A percentile compares a stretch with the other conserved stretches of the same genome.
These are phyloP conservation scores for Mucor saturninus DNA, from an alignment of 371 early-diverging fungal genomes.

Conservation along the genomic window DNA sequence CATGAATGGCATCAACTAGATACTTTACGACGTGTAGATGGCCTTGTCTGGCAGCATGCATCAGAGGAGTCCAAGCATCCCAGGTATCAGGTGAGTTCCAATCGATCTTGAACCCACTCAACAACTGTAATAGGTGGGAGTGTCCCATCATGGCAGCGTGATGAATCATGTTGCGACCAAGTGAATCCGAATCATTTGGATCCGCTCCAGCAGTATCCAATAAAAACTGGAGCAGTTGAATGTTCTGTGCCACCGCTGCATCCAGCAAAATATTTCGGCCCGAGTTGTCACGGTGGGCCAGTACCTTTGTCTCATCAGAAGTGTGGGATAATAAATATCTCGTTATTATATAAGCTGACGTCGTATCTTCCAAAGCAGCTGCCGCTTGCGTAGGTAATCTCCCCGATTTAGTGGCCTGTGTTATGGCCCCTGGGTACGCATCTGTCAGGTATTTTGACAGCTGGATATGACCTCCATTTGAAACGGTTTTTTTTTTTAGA, in stretches of 20 bases:
- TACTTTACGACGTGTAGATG: conserved; percentile 36
- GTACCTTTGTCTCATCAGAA: conserved; percentile 11
- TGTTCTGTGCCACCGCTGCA: conserved; percentile 47
- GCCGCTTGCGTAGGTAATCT: conserved; percentile 53
- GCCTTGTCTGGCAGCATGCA: conserved; percentile 55
- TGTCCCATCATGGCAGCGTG: conserved; percentile 58
- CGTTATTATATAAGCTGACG: conserved; percentile 27
- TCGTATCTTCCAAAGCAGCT: conserved; percentile 23
- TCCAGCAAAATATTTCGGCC: conserved; percentile 50
- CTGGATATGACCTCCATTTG: conserved; percentile 40
- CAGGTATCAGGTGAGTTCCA: conserved; percentile 50
- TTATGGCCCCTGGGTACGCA: conserved; percentile 39
- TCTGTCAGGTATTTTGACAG: conserved; percentile 41
- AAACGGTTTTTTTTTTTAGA: too few species aligned
- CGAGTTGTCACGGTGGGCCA: conserved; percentile 48
- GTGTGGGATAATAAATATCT: conserved; percentile 33
- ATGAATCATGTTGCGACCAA: conserved; percentile 53
- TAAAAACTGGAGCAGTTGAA: conserved; percentile 34
- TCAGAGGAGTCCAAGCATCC: conserved; percentile 58
- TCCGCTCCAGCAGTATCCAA: conserved; percentile 39
- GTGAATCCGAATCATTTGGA: conserved; percentile 43
- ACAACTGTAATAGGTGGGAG: conserved; percentile 32
- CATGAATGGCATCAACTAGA: conserved; percentile 31
- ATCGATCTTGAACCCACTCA: conserved; percentile 3
- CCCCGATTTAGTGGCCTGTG: conserved; percentile 48